Conservation (phyloP, 305 asterid genomes). For the Ruellia speciosa region DNA sequence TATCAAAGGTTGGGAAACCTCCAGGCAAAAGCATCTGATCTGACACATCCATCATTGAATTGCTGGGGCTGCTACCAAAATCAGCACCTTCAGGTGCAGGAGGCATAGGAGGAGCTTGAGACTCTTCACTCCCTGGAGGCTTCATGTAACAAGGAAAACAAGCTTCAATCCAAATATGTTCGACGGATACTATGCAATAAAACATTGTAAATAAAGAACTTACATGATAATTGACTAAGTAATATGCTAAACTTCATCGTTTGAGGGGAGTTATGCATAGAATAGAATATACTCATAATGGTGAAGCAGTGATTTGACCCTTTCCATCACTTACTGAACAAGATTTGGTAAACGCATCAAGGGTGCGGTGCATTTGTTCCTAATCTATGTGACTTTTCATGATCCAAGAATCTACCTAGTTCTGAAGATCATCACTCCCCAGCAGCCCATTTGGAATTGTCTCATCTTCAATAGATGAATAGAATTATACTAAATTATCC, state of each 20-base stretch:
- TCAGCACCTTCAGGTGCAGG: conserved; percentile 75
- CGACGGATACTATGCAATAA: conserved; percentile 6
- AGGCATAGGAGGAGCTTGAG: conserved; percentile 49
- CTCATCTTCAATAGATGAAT: neutral
- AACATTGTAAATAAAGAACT: conserved; percentile 14
- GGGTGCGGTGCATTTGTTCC: neutral
- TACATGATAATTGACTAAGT: neutral
- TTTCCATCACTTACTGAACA: conserved; percentile 10
- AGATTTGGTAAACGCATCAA: neutral
- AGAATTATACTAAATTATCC: conserved; percentile 13
- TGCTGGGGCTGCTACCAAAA: conserved; percentile 65
- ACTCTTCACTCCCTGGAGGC: conserved; percentile 96
- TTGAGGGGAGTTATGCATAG: too few relatives aligned
- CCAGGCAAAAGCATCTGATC: conserved; percentile 77
- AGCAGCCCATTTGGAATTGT: conserved; percentile 10
- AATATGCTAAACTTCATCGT: too few relatives aligned
- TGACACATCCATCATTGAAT: conserved; percentile 75
- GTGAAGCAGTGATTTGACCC: conserved; percentile 5
- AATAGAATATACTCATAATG: neutral
- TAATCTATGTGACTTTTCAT: conserved; percentile 8
- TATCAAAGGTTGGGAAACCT: conserved; percentile 63
- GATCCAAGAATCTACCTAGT: conserved; percentile 2
- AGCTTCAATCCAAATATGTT: conserved; percentile 14
- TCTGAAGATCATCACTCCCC: conserved; percentile 4
- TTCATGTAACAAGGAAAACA: conserved; percentile 37